These are phyloP conservation scores for Trichoderma sp. DNA, from an alignment of 2,329 filamentous ascomycete genomes.

Conservation along the genomic window DNA sequence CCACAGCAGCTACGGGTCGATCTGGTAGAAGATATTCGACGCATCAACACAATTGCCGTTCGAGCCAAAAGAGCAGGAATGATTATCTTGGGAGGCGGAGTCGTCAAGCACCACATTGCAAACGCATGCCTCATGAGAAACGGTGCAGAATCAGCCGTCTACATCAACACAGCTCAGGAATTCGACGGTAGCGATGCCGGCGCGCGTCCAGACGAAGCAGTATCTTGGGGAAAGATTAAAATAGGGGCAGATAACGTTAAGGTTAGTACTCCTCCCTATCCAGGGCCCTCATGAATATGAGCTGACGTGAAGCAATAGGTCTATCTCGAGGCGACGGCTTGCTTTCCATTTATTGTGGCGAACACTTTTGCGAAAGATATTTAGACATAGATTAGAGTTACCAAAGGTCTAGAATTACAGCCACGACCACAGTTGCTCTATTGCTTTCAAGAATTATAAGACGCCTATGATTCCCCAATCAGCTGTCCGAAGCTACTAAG, in stretches of 20 bases:
- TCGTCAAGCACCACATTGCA: slow-evolving; percentile 98
- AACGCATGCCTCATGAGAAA: slow-evolving; percentile 98
- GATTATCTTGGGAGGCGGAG: slow-evolving; percentile 89
- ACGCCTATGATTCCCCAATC: slow-evolving; percentile 26
- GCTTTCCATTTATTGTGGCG: slow-evolving; percentile 65
- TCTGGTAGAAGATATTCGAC: slow-evolving; percentile 89
- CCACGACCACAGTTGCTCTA: neutral
- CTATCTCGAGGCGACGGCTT: slow-evolving; percentile 62
- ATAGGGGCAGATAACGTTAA: slow-evolving; percentile 84
- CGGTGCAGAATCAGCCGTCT: slow-evolving; percentile 93
- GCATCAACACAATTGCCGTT: slow-evolving; percentile 88
- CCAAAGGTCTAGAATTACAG: neutral
- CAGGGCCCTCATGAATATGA: neutral
- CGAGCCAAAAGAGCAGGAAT: slow-evolving; percentile 86
- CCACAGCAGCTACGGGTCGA: slow-evolving; percentile 80
- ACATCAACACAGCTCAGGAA: slow-evolving; percentile 95
- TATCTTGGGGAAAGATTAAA: slow-evolving; percentile 99
- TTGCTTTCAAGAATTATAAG: neutral
- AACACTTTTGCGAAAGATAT: slow-evolving; percentile 62
- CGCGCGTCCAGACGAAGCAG: slow-evolving; percentile 89
- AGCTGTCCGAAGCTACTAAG: slow-evolving; percentile 46
- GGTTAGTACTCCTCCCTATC: slow-evolving; percentile 45
- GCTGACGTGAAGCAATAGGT: slow-evolving; percentile 41
- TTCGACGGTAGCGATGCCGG: slow-evolving; percentile 97
- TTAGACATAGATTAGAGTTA: slow-evolving; percentile 16